phyloP scores from a whole-genome alignment of 305 asterid species.

The Fraxinus baroniana region DNA sequence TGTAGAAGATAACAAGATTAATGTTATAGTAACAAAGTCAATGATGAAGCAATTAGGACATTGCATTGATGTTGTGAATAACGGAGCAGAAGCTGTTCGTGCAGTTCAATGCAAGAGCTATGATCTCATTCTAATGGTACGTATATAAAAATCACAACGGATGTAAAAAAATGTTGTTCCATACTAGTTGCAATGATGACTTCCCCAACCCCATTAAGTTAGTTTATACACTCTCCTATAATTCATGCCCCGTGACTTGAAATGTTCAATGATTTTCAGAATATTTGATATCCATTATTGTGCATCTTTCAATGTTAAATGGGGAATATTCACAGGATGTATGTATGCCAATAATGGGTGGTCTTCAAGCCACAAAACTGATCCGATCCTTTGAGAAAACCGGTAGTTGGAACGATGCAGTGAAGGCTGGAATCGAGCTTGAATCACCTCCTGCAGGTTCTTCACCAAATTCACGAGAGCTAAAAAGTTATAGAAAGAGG shows the following conservation, averaged over 20 bases:
- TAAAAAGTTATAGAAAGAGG: slow-evolving; percentile 36
- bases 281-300: neutral
- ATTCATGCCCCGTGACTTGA: neutral
- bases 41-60: slow-evolving; percentile 88
- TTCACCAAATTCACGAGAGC: slow-evolving; percentile 20
- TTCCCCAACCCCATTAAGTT: neutral
- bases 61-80: slow-evolving; percentile 52
- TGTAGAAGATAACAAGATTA: slow-evolving; percentile 80
- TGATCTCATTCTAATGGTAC: slow-evolving; percentile 79
- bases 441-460: slow-evolving; percentile 38
- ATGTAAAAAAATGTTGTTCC: neutral
- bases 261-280: neutral
- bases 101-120: slow-evolving; percentile 55
- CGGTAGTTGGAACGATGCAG: slow-evolving; percentile 83
- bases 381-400: slow-evolving; percentile 84
- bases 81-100: slow-evolving; percentile 78
- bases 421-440: slow-evolving; percentile 64
- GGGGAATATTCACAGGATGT: slow-evolving; percentile 56
- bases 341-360: slow-evolving; percentile 93
- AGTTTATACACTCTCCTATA: neutral
- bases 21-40: slow-evolving; percentile 74
- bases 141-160: neutral
- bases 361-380: slow-evolving; percentile 76
- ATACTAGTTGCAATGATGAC: neutral
- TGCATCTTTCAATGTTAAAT: neutral